Evolutionary conservation across 257 asterid genomes (phyloP), one percentile per base, ranked within the genome.

Genomic region (Jacaranda mimosifolia): DNA sequence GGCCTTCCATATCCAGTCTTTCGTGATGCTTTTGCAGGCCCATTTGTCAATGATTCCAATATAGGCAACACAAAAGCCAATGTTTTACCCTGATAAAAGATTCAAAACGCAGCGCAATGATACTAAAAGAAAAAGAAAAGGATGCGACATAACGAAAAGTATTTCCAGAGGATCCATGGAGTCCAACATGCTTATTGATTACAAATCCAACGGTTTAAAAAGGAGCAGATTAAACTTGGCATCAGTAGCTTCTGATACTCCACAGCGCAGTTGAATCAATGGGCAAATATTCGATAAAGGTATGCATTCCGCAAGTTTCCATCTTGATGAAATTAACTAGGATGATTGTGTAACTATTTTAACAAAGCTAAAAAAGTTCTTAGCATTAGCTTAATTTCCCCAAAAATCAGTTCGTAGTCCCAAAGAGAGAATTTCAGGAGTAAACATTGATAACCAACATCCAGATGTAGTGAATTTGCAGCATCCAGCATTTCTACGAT

Each of bases 31-130:
- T 88, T 87, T 1, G 87, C 81, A 17, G 83, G 94, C 14, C 98
- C 97, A 83, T 86, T 93, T 51, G 90, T 89, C 80, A 96, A 70
- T 13, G 99, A 89, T 79, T 93, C 99, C 87, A 96, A 71, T 65
- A 96, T 90, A 15, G 98, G 99, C 46, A 96, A 83, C 85, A 96
- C 96, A 83, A 93, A 95, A 35, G 99, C 98, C 89, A 96, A 82
- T 3, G 99, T 93, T 83, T 96, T 96, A 3, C 99, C 99, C 98
- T 93, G 85, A 63, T 38, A 60, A 26, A n/a, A 70, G 3, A 63
- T 19, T 7, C 57, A 49, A 19, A 32, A 76, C 58, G 42, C 36
- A 76, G 35, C 19, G 57, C 18, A 36, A n/a, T n/a, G n/a, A 39
- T 7, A 67, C 12, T 12, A 62, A 39, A 3, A 18, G 14, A 48